Evolutionary conservation across 208 protist genomes (phyloP), one percentile per base, ranked within the genome.

Genomic region (Angomonas ambiguus): DNA sequence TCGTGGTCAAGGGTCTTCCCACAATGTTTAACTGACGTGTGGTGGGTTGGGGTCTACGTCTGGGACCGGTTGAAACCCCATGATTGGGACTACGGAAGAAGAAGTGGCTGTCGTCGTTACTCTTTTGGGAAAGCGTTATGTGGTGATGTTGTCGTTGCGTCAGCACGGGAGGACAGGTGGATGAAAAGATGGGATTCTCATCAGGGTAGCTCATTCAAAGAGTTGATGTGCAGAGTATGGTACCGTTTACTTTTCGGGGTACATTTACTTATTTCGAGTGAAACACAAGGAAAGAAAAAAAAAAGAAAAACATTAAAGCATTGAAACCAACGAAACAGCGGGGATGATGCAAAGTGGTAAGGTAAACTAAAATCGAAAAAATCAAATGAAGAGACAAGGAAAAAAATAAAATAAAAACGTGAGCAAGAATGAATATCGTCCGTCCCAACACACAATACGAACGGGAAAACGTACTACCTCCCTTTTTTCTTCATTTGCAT

Each of bases 361-460:
- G 13, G 62, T 20, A 67, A 6, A 59, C 34, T 16, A 65, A 22
- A 51, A 72, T 48, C 28, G 56, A 34, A 62, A 56, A 64, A 30
- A 51, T 30, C 11, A n/a, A 62, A 42, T n/a, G 16, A 63, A 48
- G 25, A 25, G 65, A 77, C 34, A 38, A 68, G 33, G 35, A 51
- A 55, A 79, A 65, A 53, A 28, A 74, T 56, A 69, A 79, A 66
- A 61, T 28, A 51, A 48, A 51, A 51, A 58, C 10, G 13, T 0
- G 20, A 27, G 38, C 67, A 56, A 51, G 20, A 55, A 67, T 5
- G 22, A 57, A 5, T 30, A 62, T n/a, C n/a, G n/a, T n/a, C n/a
- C n/a, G n/a, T n/a, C n/a, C n/a, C n/a, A 11, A 16, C 49, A 20
- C 30, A 45, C 49, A 67, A 25, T 13, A 33, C 27, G 49, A 62